phyloP scores from a whole-genome alignment of 2,329 filamentous ascomycete species.

The Orbilia oligospora region DNA sequence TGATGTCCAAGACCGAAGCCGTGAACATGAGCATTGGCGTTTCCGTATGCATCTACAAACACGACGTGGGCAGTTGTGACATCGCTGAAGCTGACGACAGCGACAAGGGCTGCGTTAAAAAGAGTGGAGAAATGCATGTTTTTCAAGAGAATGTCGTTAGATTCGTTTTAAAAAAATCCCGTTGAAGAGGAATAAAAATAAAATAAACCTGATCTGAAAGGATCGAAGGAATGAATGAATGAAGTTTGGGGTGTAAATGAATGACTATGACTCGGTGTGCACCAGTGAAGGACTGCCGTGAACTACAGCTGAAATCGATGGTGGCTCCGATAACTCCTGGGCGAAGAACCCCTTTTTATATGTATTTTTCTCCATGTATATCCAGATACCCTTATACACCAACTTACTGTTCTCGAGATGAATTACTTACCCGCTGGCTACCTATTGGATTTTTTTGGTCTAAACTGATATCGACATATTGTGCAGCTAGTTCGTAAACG shows the following conservation, averaged over 20 bases:
- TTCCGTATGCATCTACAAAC: conserved; percentile 6
- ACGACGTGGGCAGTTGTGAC: conserved; percentile 1
- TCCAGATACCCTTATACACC: background rate
- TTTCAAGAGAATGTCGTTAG: background rate
- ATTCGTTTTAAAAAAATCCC: background rate
- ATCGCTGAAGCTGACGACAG: background rate
- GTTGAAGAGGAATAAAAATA: background rate
- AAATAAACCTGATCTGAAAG: background rate
- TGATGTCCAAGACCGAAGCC: conserved; percentile 12
- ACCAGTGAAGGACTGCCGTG: background rate
- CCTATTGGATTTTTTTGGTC: background rate
- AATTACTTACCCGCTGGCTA: background rate
- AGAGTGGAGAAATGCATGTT: conserved; percentile 24
- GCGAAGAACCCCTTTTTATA: background rate
- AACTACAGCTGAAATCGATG: background rate
- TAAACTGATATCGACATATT: too few species aligned
- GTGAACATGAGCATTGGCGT: background rate
- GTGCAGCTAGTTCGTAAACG: too few species aligned
- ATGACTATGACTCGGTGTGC: background rate
- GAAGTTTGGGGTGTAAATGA: background rate
- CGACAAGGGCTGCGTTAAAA: background rate
- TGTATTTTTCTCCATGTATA: background rate
- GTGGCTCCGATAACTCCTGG: background rate
- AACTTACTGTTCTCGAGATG: too few species aligned
- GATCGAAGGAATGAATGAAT: background rate